These are phyloP conservation scores for Glebionis coronaria DNA, from an alignment of 129 eudicot species.

Conservation along the genomic window DNA sequence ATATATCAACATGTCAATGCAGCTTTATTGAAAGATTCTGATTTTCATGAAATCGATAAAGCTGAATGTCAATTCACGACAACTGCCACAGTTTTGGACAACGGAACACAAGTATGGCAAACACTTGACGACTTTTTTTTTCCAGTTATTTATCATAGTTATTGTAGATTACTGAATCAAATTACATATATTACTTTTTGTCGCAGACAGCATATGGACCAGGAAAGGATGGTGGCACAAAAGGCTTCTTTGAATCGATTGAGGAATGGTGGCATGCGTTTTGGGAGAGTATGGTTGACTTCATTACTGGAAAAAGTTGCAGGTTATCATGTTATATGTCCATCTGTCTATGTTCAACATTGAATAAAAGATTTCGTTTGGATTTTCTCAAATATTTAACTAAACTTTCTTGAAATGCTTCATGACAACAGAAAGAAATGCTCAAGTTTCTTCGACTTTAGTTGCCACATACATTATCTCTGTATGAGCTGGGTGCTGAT, in stretches of 20 bases:
- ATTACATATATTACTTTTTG: background rate
- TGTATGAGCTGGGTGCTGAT: conserved; percentile 87
- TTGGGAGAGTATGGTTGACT: conserved; percentile 70
- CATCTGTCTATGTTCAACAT: background rate
- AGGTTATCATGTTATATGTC: conserved; percentile 39
- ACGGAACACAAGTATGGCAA: conserved; percentile 77
- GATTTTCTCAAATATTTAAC: background rate
- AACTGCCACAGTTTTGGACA: conserved; percentile 78
- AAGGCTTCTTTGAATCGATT: conserved; percentile 68
- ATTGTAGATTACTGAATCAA: conserved; percentile 9
- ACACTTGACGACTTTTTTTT: background rate
- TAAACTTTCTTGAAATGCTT: background rate
- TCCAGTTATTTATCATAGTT: background rate
- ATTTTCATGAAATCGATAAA: conserved; percentile 76
- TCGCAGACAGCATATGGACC: conserved; percentile 74
- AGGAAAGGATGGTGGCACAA: conserved; percentile 40
- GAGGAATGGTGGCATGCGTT: conserved; percentile 61
- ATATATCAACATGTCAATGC: conserved; percentile 34
- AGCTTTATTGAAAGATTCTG: conserved; percentile 92
- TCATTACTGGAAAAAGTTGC: conserved; percentile 75
- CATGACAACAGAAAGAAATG: conserved; percentile 64
- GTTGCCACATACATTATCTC: conserved; percentile 76
- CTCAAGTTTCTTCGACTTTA: conserved; percentile 64
- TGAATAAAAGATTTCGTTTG: background rate
- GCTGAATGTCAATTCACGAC: conserved; percentile 95